A percentile compares a stretch with the other conserved stretches of the same genome.
Conservation (phyloP, 768 basidiomycete species). For the Leccinum pellstonianum region DNA sequence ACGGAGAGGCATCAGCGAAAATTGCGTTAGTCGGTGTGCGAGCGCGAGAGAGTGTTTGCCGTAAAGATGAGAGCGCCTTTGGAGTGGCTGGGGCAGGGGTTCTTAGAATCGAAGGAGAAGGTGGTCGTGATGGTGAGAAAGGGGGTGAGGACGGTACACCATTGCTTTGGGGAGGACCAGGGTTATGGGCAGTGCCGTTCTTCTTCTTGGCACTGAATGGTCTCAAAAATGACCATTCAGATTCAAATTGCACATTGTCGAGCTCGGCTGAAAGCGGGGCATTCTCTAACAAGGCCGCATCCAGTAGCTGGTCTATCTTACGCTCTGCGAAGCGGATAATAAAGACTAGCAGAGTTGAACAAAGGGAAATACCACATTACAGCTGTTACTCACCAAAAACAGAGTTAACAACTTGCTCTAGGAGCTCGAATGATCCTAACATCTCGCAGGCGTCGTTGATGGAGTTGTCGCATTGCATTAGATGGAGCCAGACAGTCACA, state of each 20-base stretch:
- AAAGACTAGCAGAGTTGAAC: constrained; percentile 60
- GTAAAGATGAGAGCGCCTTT: constrained; percentile 62
- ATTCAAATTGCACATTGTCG: constrained; percentile 87
- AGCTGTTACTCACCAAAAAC: constrained; percentile 68
- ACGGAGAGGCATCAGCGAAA: constrained; percentile 45
- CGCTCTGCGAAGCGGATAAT: constrained; percentile 91
- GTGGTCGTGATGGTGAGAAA: constrained; percentile 45
- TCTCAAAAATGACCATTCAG: constrained; percentile 92
- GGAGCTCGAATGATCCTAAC: constrained; percentile 77
- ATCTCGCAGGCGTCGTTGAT: constrained; percentile 80
- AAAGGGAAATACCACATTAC: background rate
- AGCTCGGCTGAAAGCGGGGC: constrained; percentile 75
- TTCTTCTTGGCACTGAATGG: constrained; percentile 68
- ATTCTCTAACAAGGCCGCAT: constrained; percentile 79
- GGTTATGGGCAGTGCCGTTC: constrained; percentile 23
- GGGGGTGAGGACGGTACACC: constrained; percentile 48
- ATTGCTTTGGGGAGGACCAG: constrained; percentile 34
- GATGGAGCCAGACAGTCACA: constrained; percentile 83
- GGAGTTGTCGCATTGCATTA: constrained; percentile 81
- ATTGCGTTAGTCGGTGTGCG: constrained; percentile 52
- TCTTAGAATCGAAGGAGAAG: constrained; percentile 50
- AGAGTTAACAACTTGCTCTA: constrained; percentile 92
- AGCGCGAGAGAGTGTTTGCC: constrained; percentile 59
- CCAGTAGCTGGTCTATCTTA: constrained; percentile 83
- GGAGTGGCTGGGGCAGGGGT: constrained; percentile 46